Conservation (phyloP, 306 rosid species). For the Cicer cuneatum region DNA sequence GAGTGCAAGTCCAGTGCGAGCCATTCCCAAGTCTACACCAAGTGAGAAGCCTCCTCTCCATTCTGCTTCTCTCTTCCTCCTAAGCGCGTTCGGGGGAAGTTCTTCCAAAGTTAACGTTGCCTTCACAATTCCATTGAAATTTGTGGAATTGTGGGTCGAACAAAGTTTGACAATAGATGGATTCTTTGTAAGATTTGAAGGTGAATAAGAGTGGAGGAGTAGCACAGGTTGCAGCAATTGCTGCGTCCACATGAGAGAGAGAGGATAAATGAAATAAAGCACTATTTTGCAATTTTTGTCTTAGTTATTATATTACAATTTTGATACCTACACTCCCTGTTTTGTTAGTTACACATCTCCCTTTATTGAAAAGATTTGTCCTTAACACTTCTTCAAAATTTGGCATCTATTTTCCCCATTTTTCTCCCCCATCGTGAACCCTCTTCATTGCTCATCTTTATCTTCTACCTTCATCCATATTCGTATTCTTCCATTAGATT, state of each 20-base stretch:
- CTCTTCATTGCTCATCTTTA: no score
- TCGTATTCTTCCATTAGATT: no score
- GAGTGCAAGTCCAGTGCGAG: constrained; percentile 86
- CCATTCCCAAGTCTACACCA: constrained; percentile 83
- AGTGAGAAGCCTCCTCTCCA: constrained; percentile 95
- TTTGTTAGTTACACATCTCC: no score
- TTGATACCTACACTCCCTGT: no score
- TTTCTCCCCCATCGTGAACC: no score
- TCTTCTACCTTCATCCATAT: no score
- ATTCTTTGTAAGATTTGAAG: not conserved
- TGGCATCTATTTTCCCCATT: no score
- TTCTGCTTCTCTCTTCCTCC: constrained; percentile 62
- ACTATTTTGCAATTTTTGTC: not conserved
- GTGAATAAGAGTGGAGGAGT: constrained; percentile 9
- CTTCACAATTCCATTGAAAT: not conserved
- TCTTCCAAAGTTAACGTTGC: constrained; percentile 49
- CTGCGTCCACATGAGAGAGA: constrained; percentile 41
- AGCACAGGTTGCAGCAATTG: constrained; percentile 32
- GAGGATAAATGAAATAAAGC: not conserved
- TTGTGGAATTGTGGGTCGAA: constrained; percentile 9
- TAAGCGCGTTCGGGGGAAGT: constrained; percentile 81
- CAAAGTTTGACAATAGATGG: constrained; percentile 10
- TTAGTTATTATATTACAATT: no score
- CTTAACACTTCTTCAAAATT: no score
- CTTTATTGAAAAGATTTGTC: no score